Base-by-base conservation (phyloP, 2,329 filamentous ascomycete genomes). In the Sporothrix dimorphospora region DNA sequence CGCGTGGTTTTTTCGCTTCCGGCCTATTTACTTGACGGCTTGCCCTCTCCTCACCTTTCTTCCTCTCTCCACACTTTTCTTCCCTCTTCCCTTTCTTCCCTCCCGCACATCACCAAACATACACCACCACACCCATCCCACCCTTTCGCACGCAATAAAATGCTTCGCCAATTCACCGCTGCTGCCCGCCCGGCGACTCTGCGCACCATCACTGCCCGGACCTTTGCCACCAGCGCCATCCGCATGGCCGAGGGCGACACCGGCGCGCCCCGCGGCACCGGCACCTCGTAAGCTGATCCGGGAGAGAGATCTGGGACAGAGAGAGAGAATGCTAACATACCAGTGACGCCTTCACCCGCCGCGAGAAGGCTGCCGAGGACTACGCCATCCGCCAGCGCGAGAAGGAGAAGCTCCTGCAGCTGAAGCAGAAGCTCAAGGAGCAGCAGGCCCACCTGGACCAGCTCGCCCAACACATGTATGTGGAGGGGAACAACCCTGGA, bases 321-420 rank as follows among this genome's bases (percentile, higher is more conserved):
- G 5, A n/a, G 24, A 34, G 53, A 57, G 53, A 40, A 5, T 27
- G 30, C 59, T 65, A 21, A 66, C 66, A n/a, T 7, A n/a, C 3
- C 76, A 97, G 95, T 78, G 95, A 99, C 81, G 90, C 93, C 72
- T 99, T 98, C 89, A 93, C 91, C 84, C 92, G 91, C 84, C 94
- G 96, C 78, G 96, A 99, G 84, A 89, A 91, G 81, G 95, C 95
- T 77, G 87, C 85, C 80, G 96, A 98, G 85, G 91, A 94, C 81
- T 89, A 89, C 77, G 93, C 92, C 83, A 94, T 99, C 84, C 89
- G 90, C 79, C 86, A 92, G 85, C 92, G 94, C 80, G 96, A 98
- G 88, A 89, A 90, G 84, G 90, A 94, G 85, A 98, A 97, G 93
- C 91, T 98, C 75, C 78, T 88, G 69, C 88, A 89, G 80, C 90